Percentiles rank a stretch among this genome's conserved stretches.
Evolutionary conservation across 495 filamentous ascomycete genomes (phyloP).

Genomic region (Podospora australis): DNA sequence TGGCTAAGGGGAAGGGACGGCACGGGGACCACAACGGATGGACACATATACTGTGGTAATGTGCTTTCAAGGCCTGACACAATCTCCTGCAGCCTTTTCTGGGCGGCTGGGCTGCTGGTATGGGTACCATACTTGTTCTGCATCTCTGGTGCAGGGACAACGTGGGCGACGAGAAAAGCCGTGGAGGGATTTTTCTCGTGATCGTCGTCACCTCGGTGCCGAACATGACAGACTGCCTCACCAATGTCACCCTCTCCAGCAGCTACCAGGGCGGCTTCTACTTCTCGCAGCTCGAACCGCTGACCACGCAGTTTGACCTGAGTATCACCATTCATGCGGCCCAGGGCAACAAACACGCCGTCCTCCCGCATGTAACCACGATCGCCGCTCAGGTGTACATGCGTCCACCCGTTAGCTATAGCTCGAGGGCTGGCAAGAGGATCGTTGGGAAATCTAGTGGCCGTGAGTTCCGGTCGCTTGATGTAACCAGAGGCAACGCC

Average conservation of each 20-base stretch:
- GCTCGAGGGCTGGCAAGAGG: not conserved
- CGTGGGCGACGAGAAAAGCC: slow-evolving; percentile 29
- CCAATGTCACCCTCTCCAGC: slow-evolving; percentile 7
- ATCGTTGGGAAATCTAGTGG: slow-evolving; percentile 2
- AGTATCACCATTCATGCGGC: slow-evolving; percentile 36
- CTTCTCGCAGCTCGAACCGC: slow-evolving; percentile 41
- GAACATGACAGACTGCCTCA: slow-evolving; percentile 6
- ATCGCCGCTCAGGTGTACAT: slow-evolving; percentile 18
- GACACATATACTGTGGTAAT: slow-evolving; percentile 40
- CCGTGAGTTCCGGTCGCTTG: slow-evolving; percentile 24
- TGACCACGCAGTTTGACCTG: slow-evolving; percentile 42
- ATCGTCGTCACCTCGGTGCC: not conserved
- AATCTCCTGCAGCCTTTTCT: slow-evolving; percentile 9
- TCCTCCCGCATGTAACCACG: slow-evolving; percentile 16
- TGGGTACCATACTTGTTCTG: not conserved
- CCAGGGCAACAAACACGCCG: slow-evolving; percentile 30
- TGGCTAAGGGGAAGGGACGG: slow-evolving; percentile 32
- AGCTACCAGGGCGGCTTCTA: slow-evolving; percentile 17
- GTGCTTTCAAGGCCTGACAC: slow-evolving; percentile 17
- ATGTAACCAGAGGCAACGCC: slow-evolving; percentile 37
- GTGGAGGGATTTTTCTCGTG: slow-evolving; percentile 4
- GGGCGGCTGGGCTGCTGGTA: not conserved
- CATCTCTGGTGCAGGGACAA: slow-evolving; percentile 5
- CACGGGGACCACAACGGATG: slow-evolving; percentile 30
- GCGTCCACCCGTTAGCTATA: slow-evolving; percentile 13